Evolutionary conservation across 805 yeast genomes (phyloP).

Genomic region (Danielia reshetovae): DNA sequence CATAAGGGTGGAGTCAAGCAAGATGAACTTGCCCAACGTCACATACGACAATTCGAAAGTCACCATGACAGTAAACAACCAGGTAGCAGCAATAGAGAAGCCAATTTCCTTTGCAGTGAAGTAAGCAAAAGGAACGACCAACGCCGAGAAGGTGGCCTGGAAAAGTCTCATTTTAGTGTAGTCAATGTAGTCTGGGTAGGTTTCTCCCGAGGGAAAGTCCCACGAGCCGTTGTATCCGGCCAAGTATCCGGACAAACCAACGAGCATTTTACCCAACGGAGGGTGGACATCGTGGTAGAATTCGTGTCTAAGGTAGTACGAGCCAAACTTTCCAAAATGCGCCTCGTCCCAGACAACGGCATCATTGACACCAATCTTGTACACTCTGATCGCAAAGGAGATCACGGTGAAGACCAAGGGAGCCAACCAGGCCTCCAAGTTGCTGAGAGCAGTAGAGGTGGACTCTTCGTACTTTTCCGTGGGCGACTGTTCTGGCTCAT

Average conservation of each 20-base stretch:
- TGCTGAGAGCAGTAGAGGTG: constrained; percentile 18
- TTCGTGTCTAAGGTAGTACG: constrained; percentile 72
- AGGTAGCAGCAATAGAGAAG: constrained; percentile 63
- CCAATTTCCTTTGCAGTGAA: constrained; percentile 76
- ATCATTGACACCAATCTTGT: constrained; percentile 62
- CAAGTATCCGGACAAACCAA: constrained; percentile 71
- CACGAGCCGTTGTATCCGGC: constrained; percentile 88
- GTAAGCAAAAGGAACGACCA: constrained; percentile 85
- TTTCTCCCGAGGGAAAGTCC: constrained; percentile 79
- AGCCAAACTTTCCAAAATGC: constrained; percentile 84
- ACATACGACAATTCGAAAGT: constrained; percentile 78
- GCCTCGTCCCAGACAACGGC: constrained; percentile 88
- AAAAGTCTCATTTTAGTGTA: constrained; percentile 84
- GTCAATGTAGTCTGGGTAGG: constrained; percentile 73
- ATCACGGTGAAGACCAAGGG: constrained; percentile 63
- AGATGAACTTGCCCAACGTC: constrained; percentile 82
- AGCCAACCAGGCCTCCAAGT: constrained; percentile 41
- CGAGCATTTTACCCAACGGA: constrained; percentile 77
- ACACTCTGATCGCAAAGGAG: constrained; percentile 72
- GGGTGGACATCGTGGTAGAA: constrained; percentile 88
- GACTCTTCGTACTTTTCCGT: constrained; percentile 14
- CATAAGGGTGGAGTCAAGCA: constrained; percentile 86
- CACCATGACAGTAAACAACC: constrained; percentile 79
- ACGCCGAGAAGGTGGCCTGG: constrained; percentile 78
- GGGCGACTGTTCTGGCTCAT: too few species aligned